Evolutionary conservation across 2,329 filamentous ascomycete genomes (phyloP).

Genomic region (Epichloe typhina): DNA sequence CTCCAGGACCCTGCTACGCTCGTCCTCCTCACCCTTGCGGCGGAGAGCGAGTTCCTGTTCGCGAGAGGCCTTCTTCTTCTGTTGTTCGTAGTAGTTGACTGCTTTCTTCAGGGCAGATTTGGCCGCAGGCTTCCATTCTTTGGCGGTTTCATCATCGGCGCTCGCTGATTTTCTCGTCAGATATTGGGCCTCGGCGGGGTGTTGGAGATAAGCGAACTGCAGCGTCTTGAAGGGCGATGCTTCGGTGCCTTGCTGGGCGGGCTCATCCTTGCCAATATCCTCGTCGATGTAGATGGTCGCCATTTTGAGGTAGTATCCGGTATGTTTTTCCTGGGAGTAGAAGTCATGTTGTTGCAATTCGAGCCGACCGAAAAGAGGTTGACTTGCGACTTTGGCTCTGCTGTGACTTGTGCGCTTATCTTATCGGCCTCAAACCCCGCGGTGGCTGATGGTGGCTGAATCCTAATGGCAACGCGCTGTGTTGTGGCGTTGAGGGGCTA

Average conservation of each 20-base stretch:
- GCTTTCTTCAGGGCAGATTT: slow-evolving; percentile 12
- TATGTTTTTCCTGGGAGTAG: slow-evolving; percentile 1
- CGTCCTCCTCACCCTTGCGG: slow-evolving; percentile 11
- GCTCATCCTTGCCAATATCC: slow-evolving; percentile 60
- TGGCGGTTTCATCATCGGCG: slow-evolving; percentile 18
- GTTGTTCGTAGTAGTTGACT: slow-evolving; percentile 10
- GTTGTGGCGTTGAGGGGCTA: neutral
- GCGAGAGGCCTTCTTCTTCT: slow-evolving; percentile 12
- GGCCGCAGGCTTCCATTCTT: slow-evolving; percentile 20
- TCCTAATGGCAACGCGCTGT: neutral
- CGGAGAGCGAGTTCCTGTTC: slow-evolving; percentile 10
- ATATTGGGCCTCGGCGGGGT: slow-evolving; percentile 17
- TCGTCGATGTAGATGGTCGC: slow-evolving; percentile 48
- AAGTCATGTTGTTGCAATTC: neutral
- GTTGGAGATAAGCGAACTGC: slow-evolving; percentile 55
- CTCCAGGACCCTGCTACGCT: slow-evolving; percentile 36
- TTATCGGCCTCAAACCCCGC: slow-evolving; percentile 1
- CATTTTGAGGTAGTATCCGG: slow-evolving; percentile 13
- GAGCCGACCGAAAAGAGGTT: neutral
- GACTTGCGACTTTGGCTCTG: neutral
- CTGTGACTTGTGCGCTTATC: neutral
- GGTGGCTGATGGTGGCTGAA: neutral
- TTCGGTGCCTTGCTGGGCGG: slow-evolving; percentile 53
- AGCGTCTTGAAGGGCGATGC: slow-evolving; percentile 70
- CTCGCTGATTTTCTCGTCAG: slow-evolving; percentile 40